These are phyloP conservation scores for Phytophthora crassamura DNA, from an alignment of 352 stramenopile genomes.

Conservation along the genomic window DNA sequence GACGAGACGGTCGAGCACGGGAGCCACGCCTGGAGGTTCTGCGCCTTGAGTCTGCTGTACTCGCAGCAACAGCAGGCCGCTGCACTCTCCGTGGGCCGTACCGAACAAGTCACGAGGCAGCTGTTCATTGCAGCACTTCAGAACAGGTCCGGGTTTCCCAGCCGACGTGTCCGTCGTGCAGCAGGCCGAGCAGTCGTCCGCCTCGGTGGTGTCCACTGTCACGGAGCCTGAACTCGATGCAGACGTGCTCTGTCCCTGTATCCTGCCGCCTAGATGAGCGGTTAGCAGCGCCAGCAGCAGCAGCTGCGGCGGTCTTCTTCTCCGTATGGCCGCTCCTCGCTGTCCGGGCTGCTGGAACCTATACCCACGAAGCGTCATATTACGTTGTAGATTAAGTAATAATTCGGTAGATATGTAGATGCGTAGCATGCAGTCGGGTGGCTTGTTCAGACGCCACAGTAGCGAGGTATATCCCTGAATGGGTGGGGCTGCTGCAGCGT, in stretches of 20 bases:
- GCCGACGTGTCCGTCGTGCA: slow-evolving; percentile 24
- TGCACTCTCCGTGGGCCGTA: slow-evolving; percentile 72
- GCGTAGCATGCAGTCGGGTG: too few species aligned
- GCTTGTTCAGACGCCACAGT: too few species aligned
- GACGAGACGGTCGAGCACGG: too few species aligned
- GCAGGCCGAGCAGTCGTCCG: slow-evolving; percentile 73
- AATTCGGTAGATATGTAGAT: too few species aligned
- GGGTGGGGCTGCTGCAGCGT: too few species aligned
- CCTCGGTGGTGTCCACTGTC: slow-evolving; percentile 22
- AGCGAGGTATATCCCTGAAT: too few species aligned
- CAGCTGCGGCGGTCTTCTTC: slow-evolving; percentile 33
- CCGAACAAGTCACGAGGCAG: slow-evolving; percentile 59
- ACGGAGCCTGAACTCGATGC: slow-evolving; percentile 11
- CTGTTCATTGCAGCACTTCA: slow-evolving; percentile 62
- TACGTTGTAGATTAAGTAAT: too few species aligned
- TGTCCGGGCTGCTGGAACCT: slow-evolving; percentile 3
- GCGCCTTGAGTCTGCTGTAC: too few species aligned
- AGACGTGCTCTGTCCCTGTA: slow-evolving; percentile 28
- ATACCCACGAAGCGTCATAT: slow-evolving; percentile 15
- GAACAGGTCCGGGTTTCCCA: slow-evolving; percentile 34
- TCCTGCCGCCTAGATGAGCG: slow-evolving; percentile 15
- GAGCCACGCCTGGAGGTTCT: too few species aligned
- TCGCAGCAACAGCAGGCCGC: slow-evolving; percentile 78
- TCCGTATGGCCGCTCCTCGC: slow-evolving; percentile 26
- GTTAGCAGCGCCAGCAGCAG: slow-evolving; percentile 28